Evolutionary conservation across 257 asterid species (phyloP).

Genomic region (Catharanthus roseus): DNA sequence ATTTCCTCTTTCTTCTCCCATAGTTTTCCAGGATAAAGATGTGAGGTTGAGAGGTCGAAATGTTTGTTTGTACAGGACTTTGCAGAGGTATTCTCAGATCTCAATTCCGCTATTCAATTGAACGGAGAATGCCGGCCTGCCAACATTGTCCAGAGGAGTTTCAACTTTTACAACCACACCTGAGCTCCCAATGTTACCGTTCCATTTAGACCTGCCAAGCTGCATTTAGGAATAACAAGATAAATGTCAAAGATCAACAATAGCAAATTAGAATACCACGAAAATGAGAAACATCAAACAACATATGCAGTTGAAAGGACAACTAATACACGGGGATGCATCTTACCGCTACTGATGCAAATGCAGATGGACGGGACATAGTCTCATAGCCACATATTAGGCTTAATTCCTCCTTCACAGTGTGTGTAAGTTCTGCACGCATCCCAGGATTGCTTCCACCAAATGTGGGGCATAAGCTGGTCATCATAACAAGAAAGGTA

Average conservation of each 20-base stretch:
- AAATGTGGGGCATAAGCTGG: slow-evolving; percentile 76
- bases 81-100: slow-evolving; percentile 29
- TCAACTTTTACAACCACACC: slow-evolving; percentile 81
- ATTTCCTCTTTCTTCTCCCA: not conserved
- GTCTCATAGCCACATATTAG: slow-evolving; percentile 76
- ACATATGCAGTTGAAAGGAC: not conserved
- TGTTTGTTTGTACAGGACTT: not conserved
- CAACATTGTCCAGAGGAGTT: slow-evolving; percentile 62
- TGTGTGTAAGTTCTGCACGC: slow-evolving; percentile 74
- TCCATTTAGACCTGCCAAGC: slow-evolving; percentile 98
- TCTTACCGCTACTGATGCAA: slow-evolving; percentile 84
- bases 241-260: not conserved
- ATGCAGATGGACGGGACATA: slow-evolving; percentile 63
- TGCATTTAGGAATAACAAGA: slow-evolving; percentile 22
- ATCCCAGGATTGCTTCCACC: slow-evolving; percentile 89
- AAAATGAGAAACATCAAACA: not conserved
- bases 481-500: not conserved
- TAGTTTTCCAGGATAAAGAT: not conserved
- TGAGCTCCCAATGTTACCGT: slow-evolving; percentile 79
- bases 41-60: not conserved
- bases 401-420: slow-evolving; percentile 75
- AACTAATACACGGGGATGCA: not conserved
- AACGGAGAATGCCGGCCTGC: slow-evolving; percentile 70
- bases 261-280: not conserved
- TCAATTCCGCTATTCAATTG: slow-evolving; percentile 89